These are phyloP conservation scores for Solanum hybrid DNA, from an alignment of 305 asterid genomes.

Conservation along the genomic window DNA sequence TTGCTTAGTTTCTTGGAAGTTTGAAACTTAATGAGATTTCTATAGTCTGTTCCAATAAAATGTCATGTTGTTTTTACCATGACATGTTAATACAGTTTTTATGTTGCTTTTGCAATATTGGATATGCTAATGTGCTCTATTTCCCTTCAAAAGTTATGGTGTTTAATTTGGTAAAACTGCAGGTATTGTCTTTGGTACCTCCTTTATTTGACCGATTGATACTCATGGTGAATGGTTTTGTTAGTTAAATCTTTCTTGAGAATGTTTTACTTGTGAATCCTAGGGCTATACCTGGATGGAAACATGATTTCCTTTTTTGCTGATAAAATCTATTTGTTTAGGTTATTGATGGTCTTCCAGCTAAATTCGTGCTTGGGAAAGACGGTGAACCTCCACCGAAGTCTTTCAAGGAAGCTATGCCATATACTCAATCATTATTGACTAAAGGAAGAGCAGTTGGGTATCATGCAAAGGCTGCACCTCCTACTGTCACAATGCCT, in stretches of 20 bases:
- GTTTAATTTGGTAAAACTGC: slow-evolving; percentile 21
- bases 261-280: background rate
- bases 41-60: background rate
- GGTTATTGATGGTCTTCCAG: slow-evolving; percentile 94
- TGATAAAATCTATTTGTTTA: slow-evolving; percentile 8
- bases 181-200: slow-evolving; percentile 66
- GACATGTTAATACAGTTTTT: background rate
- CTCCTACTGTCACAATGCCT: slow-evolving; percentile 95
- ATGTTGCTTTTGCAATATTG: background rate
- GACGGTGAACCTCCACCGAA: slow-evolving; percentile 55
- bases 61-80: background rate
- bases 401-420: slow-evolving; percentile 65
- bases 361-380: slow-evolving; percentile 80
- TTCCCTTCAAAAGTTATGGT: background rate
- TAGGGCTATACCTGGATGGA: background rate
- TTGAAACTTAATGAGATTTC: background rate
- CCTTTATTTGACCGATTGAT: slow-evolving; percentile 57
- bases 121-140: background rate
- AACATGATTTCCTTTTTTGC: background rate
- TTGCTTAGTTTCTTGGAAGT: background rate
- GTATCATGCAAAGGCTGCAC: slow-evolving; percentile 80
- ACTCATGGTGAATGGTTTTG: slow-evolving; percentile 44
- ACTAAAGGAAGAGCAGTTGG: slow-evolving; percentile 57
- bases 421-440: slow-evolving; percentile 68
- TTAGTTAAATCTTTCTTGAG: background rate